Evolutionary conservation across 768 basidiomycete genomes (phyloP).

Genomic region (Fomitopsis serialis): DNA sequence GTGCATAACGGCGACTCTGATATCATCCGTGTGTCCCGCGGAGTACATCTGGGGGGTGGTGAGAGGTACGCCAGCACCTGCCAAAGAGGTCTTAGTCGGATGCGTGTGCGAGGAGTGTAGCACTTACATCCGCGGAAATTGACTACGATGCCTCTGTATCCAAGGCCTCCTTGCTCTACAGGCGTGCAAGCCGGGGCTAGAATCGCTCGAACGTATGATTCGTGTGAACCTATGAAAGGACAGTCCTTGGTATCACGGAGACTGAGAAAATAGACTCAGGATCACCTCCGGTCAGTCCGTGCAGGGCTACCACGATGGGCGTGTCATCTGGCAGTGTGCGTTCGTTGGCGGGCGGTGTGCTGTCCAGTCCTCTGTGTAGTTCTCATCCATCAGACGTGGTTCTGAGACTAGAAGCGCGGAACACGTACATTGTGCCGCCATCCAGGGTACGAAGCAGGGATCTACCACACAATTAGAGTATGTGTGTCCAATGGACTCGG

Average conservation of each 20-base stretch:
- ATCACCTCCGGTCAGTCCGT: constrained; percentile 43
- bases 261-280: constrained; percentile 6
- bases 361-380: constrained; percentile 54
- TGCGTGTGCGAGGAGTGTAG: not conserved
- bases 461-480: constrained; percentile 25
- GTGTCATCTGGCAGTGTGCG: constrained; percentile 30
- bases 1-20: constrained; percentile 75
- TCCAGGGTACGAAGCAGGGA: constrained; percentile 45
- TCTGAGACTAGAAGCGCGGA: not conserved
- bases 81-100: not conserved
- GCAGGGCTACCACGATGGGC: constrained; percentile 51
- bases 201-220: constrained; percentile 83
- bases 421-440: constrained; percentile 58
- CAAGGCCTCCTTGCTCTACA: constrained; percentile 76
- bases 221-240: constrained; percentile 64
- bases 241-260: no score
- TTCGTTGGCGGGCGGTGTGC: constrained; percentile 37
- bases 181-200: constrained; percentile 68
- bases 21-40: constrained; percentile 86
- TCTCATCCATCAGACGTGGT: not conserved
- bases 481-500: constrained; percentile 6
- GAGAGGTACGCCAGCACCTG: constrained; percentile 82
- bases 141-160: constrained; percentile 85
- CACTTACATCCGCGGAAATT: constrained; percentile 89
- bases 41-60: constrained; percentile 83